Percentiles rank a stretch among this genome's conserved stretches.
phyloP scores from a whole-genome alignment of 192 early-diverging fungal genomes.

The Diversispora eburnea region DNA sequence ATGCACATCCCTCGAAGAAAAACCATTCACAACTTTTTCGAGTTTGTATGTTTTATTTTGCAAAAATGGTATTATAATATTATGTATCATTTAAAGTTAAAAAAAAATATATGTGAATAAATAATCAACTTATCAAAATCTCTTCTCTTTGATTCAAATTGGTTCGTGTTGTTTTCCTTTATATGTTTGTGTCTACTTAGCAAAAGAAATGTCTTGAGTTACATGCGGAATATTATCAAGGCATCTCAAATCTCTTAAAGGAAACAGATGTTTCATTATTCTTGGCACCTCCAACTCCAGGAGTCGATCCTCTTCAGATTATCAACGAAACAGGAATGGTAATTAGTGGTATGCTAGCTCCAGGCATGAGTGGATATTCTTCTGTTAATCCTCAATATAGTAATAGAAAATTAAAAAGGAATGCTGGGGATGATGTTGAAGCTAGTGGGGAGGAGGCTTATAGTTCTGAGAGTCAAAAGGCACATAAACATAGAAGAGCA shows the following conservation, averaged over 20 bases:
- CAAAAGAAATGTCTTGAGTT: slow-evolving; percentile 28
- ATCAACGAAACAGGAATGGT: slow-evolving; percentile 27
- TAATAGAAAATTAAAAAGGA: slow-evolving; percentile 22
- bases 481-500: slow-evolving; percentile 18
- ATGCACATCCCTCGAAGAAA: slow-evolving; percentile 18
- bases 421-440: slow-evolving; percentile 7
- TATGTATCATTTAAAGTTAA: too few species aligned
- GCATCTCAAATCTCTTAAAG: slow-evolving; percentile 21
- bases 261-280: slow-evolving; percentile 27
- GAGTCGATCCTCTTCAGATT: slow-evolving; percentile 12
- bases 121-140: too few species aligned
- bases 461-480: slow-evolving; percentile 15
- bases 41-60: slow-evolving; percentile 18
- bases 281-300: background rate
- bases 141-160: too few species aligned
- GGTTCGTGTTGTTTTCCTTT: too few species aligned
- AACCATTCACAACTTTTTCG: slow-evolving; percentile 22
- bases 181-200: background rate
- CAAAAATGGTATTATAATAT: too few species aligned
- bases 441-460: slow-evolving; percentile 7
- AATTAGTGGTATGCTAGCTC: slow-evolving; percentile 18
- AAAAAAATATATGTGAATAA: too few species aligned
- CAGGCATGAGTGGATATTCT: slow-evolving; percentile 11
- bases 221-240: slow-evolving; percentile 25
- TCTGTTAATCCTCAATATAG: background rate